Evolutionary conservation across 768 basidiomycete genomes (phyloP).

Genomic region (Fistulinella prunicolor): DNA sequence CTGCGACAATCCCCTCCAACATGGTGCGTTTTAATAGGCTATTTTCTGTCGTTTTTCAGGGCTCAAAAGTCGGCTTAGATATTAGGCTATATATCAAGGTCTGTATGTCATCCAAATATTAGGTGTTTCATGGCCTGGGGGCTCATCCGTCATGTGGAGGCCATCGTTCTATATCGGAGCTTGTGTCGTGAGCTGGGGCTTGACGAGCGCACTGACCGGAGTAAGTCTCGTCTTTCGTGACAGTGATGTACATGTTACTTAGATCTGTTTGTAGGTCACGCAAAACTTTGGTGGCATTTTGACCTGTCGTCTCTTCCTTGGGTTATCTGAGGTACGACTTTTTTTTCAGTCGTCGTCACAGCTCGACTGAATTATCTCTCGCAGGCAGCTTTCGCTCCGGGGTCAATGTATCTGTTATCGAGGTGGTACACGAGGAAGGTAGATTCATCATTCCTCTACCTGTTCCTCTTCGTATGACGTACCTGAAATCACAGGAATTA

Average conservation of each 20-base stretch:
- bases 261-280: slow-evolving; percentile 40
- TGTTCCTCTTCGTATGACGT: fast-evolving
- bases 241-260: not conserved
- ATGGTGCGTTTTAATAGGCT: slow-evolving; percentile 40
- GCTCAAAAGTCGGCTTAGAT: slow-evolving; percentile 35
- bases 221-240: slow-evolving; percentile 27
- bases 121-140: not conserved
- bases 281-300: slow-evolving; percentile 53
- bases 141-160: slow-evolving; percentile 30
- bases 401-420: slow-evolving; percentile 46
- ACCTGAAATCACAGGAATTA: slow-evolving; percentile 60
- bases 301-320: slow-evolving; percentile 58
- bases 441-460: not conserved
- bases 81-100: slow-evolving; percentile 54
- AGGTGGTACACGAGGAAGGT: slow-evolving; percentile 52
- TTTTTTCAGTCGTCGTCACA: not conserved
- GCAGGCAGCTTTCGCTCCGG: slow-evolving; percentile 64
- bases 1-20: slow-evolving; percentile 65
- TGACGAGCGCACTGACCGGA: slow-evolving; percentile 61
- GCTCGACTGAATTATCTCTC: not conserved
- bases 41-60: too few relatives aligned
- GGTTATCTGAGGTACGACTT: slow-evolving; percentile 50
- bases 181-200: slow-evolving; percentile 61
- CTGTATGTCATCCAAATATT: slow-evolving; percentile 1
- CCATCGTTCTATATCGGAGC: slow-evolving; percentile 60